Base-by-base conservation (phyloP, 2,329 filamentous ascomycete species). In the Aspergillus clavatus region DNA sequence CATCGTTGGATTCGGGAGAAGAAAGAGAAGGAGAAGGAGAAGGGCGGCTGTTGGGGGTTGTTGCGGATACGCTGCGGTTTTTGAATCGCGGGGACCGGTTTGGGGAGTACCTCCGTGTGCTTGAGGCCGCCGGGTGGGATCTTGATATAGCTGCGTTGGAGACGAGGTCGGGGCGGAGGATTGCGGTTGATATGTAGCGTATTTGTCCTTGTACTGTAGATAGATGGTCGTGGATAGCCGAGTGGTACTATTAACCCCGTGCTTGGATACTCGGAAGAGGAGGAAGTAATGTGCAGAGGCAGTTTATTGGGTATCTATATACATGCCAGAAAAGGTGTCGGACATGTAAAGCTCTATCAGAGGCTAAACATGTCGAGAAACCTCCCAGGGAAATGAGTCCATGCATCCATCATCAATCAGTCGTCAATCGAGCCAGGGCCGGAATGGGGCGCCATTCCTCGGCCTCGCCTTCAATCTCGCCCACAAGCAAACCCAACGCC, bases 111-210 rank as follows among this genome's bases (percentile, higher is more conserved):
- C 46, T 69, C 42, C 49, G 65, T 49, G 52, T 66, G 49, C 49
- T 82, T 43, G 59, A 54, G 46, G 61, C 62, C 26, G 68, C 57
- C 24, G 85, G 85, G 0, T 90, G 86, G 86, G 79, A 89, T 65
- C 55, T 86, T 38, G 70, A 80, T 45, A 74, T 73, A 40, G 75
- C 75, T 29, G 83, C 81, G 5, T 69, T 90, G 55, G 85, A 89
- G 70, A 89, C 84, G 14, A 73, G 69, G 47, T 71, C 77, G 38
- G 81, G 78, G 8, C 57, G 59, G 43, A 62, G 71, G 47, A 49
- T 74, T 40, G 37, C 33, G 7, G 22, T 31, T 12, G 10, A 21
- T 35, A 35, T 11, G n/a, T n/a, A n/a, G n/a, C n/a, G n/a, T n/a
- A n/a, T n/a, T n/a, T n/a, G n/a, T n/a, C n/a, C n/a, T n/a, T n/a